Base-by-base conservation (phyloP, 352 stramenopile species). In the Phytophthora megakarya region DNA sequence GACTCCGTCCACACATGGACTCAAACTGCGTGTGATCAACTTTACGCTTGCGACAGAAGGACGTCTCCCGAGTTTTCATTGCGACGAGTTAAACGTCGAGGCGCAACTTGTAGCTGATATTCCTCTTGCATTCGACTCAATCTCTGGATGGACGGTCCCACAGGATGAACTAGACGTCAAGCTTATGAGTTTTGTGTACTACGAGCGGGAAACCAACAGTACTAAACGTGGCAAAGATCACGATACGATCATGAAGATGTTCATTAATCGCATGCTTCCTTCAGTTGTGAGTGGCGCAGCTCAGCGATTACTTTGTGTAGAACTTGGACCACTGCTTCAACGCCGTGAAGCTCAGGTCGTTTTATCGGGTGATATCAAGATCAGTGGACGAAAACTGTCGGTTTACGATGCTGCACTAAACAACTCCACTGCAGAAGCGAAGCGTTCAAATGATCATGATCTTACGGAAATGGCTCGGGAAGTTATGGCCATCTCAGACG, bases 201-300 rank as follows among this genome's bases (percentile, higher is more conserved):
- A 91, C 45, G 84, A 93, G 50, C 75, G 84, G 0, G 69, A 79
- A 43, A 54, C 67, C 30, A 86, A 76, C 38, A 89, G 76, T 23
- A 77, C 73, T 18, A 86, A 90, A 37, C 74, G 67, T 5, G 75
- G 74, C 4, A 83, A 79, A 11, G 80, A 89, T 23, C 80, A 93
- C 60, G 84, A 93, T 62, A 90, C 73, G 11, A 78, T 93, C 16
- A 87, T 93, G 68, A 90, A 89, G 66, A 73, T 89, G 54, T 90
- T 93, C 18, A 88, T 93, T 40, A 93, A 93, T 42, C 73, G 80
- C 0, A 65, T 93, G 61, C 47, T 93, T 15, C 84, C 84, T 12
- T 78, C 70, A 2, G 67, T 93, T 10, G 84, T 93, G 19, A 69
- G 76, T 9, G 61, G 85, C 13, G 84, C 84, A 0, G 80, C 71